Evolutionary conservation across 1,139 yeast genomes (phyloP).

Genomic region (Pichia sp.): DNA sequence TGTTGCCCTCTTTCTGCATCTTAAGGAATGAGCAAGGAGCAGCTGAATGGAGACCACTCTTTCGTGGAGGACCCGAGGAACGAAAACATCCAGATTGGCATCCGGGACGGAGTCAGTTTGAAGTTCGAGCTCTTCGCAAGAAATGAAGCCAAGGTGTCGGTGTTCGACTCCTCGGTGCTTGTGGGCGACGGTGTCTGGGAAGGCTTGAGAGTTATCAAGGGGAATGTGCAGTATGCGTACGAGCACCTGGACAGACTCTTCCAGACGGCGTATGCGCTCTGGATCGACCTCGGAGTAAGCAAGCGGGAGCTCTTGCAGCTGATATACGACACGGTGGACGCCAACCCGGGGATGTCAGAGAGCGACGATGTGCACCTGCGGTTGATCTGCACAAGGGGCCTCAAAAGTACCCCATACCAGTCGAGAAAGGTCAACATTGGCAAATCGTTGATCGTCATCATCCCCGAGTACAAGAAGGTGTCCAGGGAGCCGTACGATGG

Average conservation of each 20-base stretch:
- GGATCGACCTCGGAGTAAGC: constrained; percentile 12
- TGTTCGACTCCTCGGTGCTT: constrained; percentile 9
- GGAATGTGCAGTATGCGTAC: constrained; percentile 8
- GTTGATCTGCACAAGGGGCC: constrained; percentile 12
- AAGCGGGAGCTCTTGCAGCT: constrained; percentile 7
- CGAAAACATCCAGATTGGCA: constrained; percentile 8
- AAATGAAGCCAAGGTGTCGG: constrained; percentile 11
- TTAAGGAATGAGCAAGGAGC: background rate
- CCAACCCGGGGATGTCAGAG: constrained; percentile 9
- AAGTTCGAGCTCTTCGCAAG: constrained; percentile 7
- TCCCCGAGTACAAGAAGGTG: constrained; percentile 12
- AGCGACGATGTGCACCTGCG: constrained; percentile 11
- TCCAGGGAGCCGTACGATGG: background rate
- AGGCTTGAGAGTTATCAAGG: constrained; percentile 4
- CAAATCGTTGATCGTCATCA: constrained; percentile 9
- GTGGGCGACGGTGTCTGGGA: constrained; percentile 13
- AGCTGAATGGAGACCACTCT: constrained; percentile 8
- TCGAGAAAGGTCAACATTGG: constrained; percentile 12
- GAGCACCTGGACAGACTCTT: constrained; percentile 13
- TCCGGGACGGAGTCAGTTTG: constrained; percentile 9
- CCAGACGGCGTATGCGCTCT: constrained; percentile 11
- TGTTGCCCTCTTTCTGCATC: too few relatives aligned
- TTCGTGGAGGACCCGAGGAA: constrained; percentile 10
- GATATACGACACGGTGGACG: constrained; percentile 12
- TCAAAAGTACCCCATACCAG: constrained; percentile 13